phyloP scores from a whole-genome alignment of 108 stramenopile genomes.

The Ochromonas danica region DNA sequence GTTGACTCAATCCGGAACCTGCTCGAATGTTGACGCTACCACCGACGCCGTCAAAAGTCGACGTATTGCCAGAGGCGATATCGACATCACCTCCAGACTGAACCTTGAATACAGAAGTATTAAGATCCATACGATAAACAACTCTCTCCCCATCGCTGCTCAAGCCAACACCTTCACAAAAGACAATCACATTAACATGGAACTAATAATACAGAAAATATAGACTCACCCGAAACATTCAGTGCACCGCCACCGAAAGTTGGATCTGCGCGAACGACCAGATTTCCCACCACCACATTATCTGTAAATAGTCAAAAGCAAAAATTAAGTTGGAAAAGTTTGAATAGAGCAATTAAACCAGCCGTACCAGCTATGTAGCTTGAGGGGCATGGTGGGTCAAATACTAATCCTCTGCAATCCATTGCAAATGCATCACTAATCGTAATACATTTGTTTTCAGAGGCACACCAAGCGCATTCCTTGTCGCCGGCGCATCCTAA shows the following conservation, averaged over 20 bases:
- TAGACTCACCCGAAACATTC: constrained; percentile 39
- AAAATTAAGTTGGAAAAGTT: too few relatives aligned
- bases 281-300: constrained; percentile 57
- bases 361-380: constrained; percentile 55
- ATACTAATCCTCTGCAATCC: constrained; percentile 60
- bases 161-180: neutral
- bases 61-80: constrained; percentile 39
- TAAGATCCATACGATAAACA: constrained; percentile 40
- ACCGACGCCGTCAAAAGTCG: constrained; percentile 39
- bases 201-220: neutral
- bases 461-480: constrained; percentile 63
- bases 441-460: constrained; percentile 54
- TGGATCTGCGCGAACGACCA: constrained; percentile 57
- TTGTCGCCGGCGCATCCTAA: constrained; percentile 48
- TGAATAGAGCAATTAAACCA: too few relatives aligned
- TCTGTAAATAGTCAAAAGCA: constrained; percentile 38
- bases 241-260: constrained; percentile 61
- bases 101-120: constrained; percentile 38
- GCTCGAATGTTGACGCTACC: constrained; percentile 43
- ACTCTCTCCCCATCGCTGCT: neutral
- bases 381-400: constrained; percentile 58
- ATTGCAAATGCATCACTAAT: constrained; percentile 54
- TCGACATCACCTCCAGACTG: constrained; percentile 49
- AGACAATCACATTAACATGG: neutral
- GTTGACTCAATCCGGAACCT: constrained; percentile 48